These are phyloP conservation scores for Acacia melanoxylon DNA, from an alignment of 306 rosid species.

Conservation along the genomic window DNA sequence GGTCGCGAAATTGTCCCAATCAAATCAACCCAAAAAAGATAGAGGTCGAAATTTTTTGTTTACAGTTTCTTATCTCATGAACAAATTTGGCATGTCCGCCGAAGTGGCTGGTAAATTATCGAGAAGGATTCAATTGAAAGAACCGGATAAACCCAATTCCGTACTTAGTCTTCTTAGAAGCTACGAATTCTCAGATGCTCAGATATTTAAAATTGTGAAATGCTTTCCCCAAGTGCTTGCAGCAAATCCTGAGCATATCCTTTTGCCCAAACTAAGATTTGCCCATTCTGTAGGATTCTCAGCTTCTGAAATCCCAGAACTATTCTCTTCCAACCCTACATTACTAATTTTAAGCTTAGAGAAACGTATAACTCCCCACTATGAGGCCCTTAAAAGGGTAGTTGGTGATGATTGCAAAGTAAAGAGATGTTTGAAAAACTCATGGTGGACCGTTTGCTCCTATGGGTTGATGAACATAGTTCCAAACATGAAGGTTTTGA, in stretches of 20 bases:
- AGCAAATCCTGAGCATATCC: conserved; percentile 39
- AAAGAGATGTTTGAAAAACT: neutral
- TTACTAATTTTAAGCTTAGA: neutral
- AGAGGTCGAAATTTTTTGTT: neutral
- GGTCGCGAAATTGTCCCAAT: neutral
- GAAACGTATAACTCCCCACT: conserved; percentile 33
- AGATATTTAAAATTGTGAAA: conserved; percentile 27
- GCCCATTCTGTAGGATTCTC: conserved; percentile 42
- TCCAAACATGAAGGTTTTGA: conserved; percentile 26
- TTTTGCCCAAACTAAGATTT: conserved; percentile 47
- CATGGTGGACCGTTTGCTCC: neutral
- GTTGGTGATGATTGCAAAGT: conserved; percentile 26
- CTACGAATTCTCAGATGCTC: conserved; percentile 34
- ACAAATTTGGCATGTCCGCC: conserved; percentile 35
- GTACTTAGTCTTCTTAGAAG: conserved; percentile 30
- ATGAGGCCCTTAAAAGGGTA: conserved; percentile 27
- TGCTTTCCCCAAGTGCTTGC: neutral
- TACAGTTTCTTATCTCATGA: conserved; percentile 33
- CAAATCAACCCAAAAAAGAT: neutral
- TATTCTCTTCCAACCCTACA: neutral
- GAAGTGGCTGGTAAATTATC: conserved; percentile 24
- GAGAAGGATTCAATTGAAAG: neutral
- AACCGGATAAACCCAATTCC: neutral
- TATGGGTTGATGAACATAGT: neutral
- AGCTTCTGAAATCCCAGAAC: conserved; percentile 22